Base-by-base conservation (phyloP, 768 basidiomycete species). In the Pleurotus giganteus region DNA sequence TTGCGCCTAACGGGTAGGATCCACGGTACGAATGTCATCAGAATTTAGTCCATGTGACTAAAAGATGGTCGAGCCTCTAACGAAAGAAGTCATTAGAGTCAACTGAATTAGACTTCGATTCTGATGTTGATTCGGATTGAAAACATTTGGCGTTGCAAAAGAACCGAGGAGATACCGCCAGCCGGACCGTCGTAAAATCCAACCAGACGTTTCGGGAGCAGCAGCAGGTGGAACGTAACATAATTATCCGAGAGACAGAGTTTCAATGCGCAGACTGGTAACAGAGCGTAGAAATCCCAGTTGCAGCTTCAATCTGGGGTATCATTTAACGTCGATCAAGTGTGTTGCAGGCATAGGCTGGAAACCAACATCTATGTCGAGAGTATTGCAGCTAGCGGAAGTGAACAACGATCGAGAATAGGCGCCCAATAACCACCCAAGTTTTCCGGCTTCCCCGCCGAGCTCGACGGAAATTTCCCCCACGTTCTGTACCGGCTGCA, bases 381-480 rank as follows among this genome's bases (percentile, higher is more conserved):
- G n/a, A n/a, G n/a, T n/a, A n/a, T n/a, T n/a, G n/a, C n/a, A n/a
- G n/a, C n/a, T n/a, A n/a, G n/a, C n/a, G n/a, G n/a, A 45, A 45
- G 5, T 11, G 9, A 19, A 23, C 5, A 21, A 28, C 23, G 44
- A 45, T 45, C 44, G 44, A 45, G 6, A 9, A 19, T 47, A 51
- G 28, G 36, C 54, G 53, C 54, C 41, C 54, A 56, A 60, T 60
- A 55, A 57, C n/a, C 13, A 45, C 29, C 36, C 12, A 26, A 4
- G 13, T 27, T 29, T 37, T 17, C 3, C 21, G 29, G 3, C 15
- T 53, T 39, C 44, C 44, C 29, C 4, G 4, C 41, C 26, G 8
- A 36, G 41, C 13, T 58, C 45, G 1, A 9, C 47, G 17, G 21
- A 27, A 49, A n/a, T 37, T n/a, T n/a, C n/a, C n/a, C n/a, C 13